Evolutionary conservation across 176 grass and related monocot genomes (phyloP).

Genomic region (Guadua angustifolia): DNA sequence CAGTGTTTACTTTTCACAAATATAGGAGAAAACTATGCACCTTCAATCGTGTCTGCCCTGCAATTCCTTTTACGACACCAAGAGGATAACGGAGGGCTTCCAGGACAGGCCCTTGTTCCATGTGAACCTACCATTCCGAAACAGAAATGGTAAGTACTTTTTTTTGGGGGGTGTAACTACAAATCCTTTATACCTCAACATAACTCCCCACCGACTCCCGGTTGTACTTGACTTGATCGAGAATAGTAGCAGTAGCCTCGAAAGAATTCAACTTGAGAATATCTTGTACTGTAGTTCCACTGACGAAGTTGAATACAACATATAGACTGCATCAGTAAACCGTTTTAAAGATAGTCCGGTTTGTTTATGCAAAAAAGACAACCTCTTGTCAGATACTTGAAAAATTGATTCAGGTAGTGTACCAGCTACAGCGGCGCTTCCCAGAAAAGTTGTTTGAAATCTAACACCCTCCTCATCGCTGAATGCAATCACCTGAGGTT

Average conservation of each 20-base stretch:
- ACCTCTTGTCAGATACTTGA: slow-evolving; percentile 96
- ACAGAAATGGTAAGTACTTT: not conserved
- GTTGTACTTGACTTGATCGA: slow-evolving; percentile 63
- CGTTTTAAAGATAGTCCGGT: not conserved
- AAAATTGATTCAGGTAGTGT: slow-evolving; percentile 83
- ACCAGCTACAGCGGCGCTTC: slow-evolving; percentile 98
- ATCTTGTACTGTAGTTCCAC: slow-evolving; percentile 76
- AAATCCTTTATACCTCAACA: slow-evolving; percentile 68
- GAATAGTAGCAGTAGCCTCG: slow-evolving; percentile 51
- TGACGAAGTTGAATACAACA: slow-evolving; percentile 50
- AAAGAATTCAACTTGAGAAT: slow-evolving; percentile 80
- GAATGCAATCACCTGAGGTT: slow-evolving; percentile 88
- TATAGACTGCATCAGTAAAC: slow-evolving; percentile 41
- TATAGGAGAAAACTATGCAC: slow-evolving; percentile 44
- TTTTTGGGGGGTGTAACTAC: not conserved
- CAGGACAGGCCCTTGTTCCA: slow-evolving; percentile 94
- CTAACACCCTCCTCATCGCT: slow-evolving; percentile 94
- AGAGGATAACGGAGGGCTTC: slow-evolving; percentile 88
- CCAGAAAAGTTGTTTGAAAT: slow-evolving; percentile 95
- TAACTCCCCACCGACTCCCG: slow-evolving; percentile 78
- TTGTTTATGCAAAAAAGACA: slow-evolving; percentile 49
- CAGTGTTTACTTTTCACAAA: not conserved
- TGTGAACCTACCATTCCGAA: slow-evolving; percentile 62
- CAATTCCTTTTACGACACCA: slow-evolving; percentile 92
- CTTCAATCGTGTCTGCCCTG: slow-evolving; percentile 92